Conservation (phyloP, 176 grass and related monocot species). For the Bonia amplexicaulis region DNA sequence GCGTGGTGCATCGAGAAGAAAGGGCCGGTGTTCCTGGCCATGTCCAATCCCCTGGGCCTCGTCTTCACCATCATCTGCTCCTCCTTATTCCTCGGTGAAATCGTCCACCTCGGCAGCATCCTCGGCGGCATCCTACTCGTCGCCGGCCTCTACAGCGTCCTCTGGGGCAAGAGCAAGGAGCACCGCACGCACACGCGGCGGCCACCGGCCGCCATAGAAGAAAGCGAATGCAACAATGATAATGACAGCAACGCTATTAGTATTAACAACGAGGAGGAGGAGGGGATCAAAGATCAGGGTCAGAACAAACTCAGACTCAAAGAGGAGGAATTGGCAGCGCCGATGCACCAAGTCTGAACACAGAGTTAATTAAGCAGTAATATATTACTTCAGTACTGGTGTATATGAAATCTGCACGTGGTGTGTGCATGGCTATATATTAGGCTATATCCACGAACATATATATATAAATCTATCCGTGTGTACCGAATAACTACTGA, state of each 20-base stretch:
- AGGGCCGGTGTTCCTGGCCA: constrained; percentile 54
- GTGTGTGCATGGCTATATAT: no score
- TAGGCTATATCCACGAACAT: no score
- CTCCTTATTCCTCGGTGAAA: constrained; percentile 55
- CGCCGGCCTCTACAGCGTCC: constrained; percentile 42
- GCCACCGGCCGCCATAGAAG: background rate
- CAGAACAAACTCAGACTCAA: background rate
- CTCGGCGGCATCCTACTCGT: constrained; percentile 37
- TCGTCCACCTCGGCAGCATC: constrained; percentile 52
- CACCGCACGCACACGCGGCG: background rate
- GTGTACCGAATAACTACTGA: no score
- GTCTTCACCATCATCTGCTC: constrained; percentile 60
- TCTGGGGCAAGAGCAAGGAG: constrained; percentile 56
- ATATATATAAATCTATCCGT: no score
- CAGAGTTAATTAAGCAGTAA: no score
- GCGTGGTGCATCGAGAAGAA: constrained; percentile 69
- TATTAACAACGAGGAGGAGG: background rate
- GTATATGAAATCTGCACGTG: no score
- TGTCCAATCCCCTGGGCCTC: constrained; percentile 53
- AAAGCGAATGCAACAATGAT: background rate
- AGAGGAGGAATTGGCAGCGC: background rate
- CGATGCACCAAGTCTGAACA: background rate
- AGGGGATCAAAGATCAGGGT: background rate
- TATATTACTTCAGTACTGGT: no score
- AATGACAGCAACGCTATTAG: background rate